These are phyloP conservation scores for Colletotrichum nymphaeae DNA, from an alignment of 2,329 filamentous ascomycete species.

Conservation along the genomic window DNA sequence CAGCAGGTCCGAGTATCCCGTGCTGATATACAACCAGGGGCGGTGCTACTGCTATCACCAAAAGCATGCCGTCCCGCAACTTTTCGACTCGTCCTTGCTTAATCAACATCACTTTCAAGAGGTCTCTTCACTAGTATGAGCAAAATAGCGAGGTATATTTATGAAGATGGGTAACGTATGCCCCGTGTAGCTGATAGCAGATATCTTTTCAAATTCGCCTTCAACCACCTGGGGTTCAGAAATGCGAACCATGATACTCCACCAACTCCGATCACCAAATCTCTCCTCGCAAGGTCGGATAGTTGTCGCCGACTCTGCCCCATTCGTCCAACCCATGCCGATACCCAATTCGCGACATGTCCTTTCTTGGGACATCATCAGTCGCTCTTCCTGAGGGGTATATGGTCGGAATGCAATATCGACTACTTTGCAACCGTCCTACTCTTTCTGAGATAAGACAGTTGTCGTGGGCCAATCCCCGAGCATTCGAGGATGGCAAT, in stretches of 20 bases:
- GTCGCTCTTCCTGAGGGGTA: conserved; percentile 12
- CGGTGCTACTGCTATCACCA: neutral
- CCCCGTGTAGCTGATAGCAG: conserved; percentile 14
- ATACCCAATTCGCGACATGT: conserved; percentile 18
- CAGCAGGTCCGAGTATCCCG: conserved; percentile 5
- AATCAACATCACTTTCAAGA: neutral
- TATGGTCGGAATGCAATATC: neutral
- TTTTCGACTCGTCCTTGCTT: neutral
- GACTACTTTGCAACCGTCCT: neutral
- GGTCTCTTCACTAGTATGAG: neutral
- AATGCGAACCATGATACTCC: conserved; percentile 15
- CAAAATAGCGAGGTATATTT: conserved; percentile 18
- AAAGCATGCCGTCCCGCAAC: conserved; percentile 3
- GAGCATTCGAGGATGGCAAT: neutral
- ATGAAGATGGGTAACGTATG: conserved; percentile 10
- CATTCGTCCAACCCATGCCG: conserved; percentile 14
- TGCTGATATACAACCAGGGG: neutral
- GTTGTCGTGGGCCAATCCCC: neutral
- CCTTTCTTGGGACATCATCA: conserved; percentile 29
- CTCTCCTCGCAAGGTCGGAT: neutral
- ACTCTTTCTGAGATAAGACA: neutral
- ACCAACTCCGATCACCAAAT: conserved; percentile 23
- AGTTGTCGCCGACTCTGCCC: neutral
- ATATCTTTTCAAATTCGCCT: conserved; percentile 24
- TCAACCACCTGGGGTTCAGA: neutral